Base-by-base conservation (phyloP, 106 monocot genomes). In the Apostasia ramifera region DNA sequence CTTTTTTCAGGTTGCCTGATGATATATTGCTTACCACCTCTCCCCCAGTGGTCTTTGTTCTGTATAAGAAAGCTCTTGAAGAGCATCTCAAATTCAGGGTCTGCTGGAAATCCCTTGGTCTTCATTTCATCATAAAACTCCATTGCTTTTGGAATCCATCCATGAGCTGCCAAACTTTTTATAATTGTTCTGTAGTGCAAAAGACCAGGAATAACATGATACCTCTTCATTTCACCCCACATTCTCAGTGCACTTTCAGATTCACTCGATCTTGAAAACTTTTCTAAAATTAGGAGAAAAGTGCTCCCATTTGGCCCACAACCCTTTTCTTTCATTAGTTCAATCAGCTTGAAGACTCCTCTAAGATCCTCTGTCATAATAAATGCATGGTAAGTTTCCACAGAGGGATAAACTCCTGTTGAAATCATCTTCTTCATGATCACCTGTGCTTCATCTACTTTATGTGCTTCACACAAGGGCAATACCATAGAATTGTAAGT, bases 71-170 rank as follows among this genome's bases (percentile, higher is more conserved):
- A 80, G 5, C 53, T 57, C 66, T 65, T 71, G 43, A 89, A 83
- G 42, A 83, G 10, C 59, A 76, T 85, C 60, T 92, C 92, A 66
- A 87, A 40, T 59, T 84, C 75, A 63, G 87, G 82, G 63, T 97
- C 86, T 64, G 74, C 60, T 52, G 49, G 59, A 72, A 84, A 92
- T 40, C 95, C 92, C 42, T 66, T 86, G 1, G 63, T 74, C 74
- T 72, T 89, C 95, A 97, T 97, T 78, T 89, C 92, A 66, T 77
- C 47, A 60, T 89, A 81, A 68, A 85, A 74, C 12, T 89, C 84
- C 67, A 81, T 60, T 40, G 86, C 95, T 76, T 92, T 92, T 53
- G 70, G 71, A 51, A 81, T 79, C 84, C 89, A 89, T 58, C 86
- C 86, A 65, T 77, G 75, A 42, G 60, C 70, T 47, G 59, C 67